A percentile compares a stretch with the other conserved stretches of the same genome.
Evolutionary conservation across 2,329 filamentous ascomycete species (phyloP).

Genomic region (Sordariomycetes sp.): DNA sequence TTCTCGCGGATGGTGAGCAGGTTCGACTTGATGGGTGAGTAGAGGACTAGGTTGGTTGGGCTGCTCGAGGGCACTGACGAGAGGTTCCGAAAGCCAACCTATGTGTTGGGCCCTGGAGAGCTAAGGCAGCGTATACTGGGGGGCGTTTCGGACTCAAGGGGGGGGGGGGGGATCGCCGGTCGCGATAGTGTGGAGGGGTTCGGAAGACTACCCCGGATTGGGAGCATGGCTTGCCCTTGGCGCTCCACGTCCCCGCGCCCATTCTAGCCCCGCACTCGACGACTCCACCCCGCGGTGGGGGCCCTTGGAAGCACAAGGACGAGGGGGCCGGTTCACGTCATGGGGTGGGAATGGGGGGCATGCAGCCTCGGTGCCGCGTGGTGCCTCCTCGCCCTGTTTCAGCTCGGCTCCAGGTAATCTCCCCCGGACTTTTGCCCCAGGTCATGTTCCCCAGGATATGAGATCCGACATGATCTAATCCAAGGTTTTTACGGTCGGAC

Average conservation of each 20-base stretch:
- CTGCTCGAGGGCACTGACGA: background rate
- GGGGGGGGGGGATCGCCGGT: too few species aligned
- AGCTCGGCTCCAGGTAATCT: background rate
- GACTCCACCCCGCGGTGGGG: background rate
- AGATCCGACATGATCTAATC: background rate
- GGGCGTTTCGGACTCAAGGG: background rate
- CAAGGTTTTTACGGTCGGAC: background rate
- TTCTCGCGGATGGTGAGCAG: background rate
- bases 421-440: background rate
- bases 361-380: background rate
- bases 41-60: background rate
- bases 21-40: background rate
- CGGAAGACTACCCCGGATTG: background rate
- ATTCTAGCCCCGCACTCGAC: background rate
- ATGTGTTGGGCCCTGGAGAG: background rate
- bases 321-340: background rate
- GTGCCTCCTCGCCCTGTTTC: background rate
- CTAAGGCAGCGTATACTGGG: background rate
- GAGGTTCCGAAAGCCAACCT: background rate
- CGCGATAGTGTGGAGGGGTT: background rate
- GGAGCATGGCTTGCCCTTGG: background rate
- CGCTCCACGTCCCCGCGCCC: background rate
- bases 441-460: background rate
- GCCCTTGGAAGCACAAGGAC: background rate
- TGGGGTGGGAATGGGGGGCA: background rate